A percentile compares a stretch with the other conserved stretches of the same genome.
These are phyloP conservation scores for Stephania japonica DNA, from an alignment of 164 flowering plant genomes.

Conservation along the genomic window DNA sequence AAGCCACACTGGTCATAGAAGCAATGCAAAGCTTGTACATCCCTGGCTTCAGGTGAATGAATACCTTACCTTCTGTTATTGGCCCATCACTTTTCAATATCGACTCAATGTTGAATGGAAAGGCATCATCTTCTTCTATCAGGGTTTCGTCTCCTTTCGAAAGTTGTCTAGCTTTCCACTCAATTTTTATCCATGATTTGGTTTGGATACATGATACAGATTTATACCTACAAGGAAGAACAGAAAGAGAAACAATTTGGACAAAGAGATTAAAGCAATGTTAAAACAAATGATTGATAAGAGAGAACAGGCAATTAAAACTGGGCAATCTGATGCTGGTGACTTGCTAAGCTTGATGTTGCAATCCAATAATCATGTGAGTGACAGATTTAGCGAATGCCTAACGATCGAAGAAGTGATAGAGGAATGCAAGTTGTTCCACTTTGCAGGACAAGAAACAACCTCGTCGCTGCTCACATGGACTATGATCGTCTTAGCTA, in stretches of 20 bases:
- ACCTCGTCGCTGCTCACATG: conserved; percentile 21
- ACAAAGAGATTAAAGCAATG: conserved; percentile 13
- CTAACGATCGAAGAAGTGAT: conserved; percentile 15
- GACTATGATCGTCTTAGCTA: conserved; percentile 20
- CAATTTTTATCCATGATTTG: background rate
- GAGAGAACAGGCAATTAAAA: conserved; percentile 17
- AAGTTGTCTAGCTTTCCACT: background rate
- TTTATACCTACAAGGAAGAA: conserved; percentile 40
- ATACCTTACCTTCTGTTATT: no score
- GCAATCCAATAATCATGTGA: conserved; percentile 19
- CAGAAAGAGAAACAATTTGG: conserved; percentile 20
- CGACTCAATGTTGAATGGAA: no score
- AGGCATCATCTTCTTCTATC: no score
- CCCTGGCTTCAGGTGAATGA: conserved; percentile 42
- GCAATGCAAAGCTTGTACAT: conserved; percentile 23
- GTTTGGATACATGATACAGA: conserved; percentile 10
- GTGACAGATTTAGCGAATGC: background rate
- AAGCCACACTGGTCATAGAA: conserved; percentile 20
- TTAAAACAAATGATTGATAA: conserved; percentile 17
- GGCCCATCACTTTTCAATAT: no score
- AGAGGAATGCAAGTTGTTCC: conserved; percentile 17
- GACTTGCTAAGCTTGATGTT: conserved; percentile 32
- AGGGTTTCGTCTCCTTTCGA: no score
- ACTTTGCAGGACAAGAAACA: conserved; percentile 23
- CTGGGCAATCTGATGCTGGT: conserved; percentile 16